phyloP scores from a whole-genome alignment of 352 stramenopile species.

The Phytopythium chamaehyphon region DNA sequence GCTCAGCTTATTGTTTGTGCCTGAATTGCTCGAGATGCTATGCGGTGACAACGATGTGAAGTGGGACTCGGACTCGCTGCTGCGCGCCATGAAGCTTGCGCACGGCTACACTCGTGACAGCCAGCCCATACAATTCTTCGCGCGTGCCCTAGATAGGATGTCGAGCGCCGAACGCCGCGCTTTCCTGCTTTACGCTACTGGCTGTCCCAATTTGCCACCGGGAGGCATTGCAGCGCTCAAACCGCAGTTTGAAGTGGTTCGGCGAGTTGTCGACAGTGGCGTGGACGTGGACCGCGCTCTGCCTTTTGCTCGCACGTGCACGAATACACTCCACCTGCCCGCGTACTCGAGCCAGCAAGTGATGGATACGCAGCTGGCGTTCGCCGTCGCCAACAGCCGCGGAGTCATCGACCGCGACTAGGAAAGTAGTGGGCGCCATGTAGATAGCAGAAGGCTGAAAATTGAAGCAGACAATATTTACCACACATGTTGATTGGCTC shows the following conservation, averaged over 20 bases:
- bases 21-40: constrained; percentile 59
- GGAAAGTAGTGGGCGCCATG: background rate
- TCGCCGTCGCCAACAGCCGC: constrained; percentile 75
- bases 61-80: constrained; percentile 62
- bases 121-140: constrained; percentile 59
- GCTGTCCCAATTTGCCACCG: constrained; percentile 74
- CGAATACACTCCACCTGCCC: constrained; percentile 81
- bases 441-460: too few species aligned
- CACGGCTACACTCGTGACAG: constrained; percentile 84
- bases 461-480: too few species aligned
- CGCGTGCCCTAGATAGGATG: constrained; percentile 73
- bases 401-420: constrained; percentile 87
- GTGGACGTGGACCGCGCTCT: constrained; percentile 70
- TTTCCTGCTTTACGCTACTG: constrained; percentile 80
- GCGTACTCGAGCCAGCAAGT: constrained; percentile 75
- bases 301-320: constrained; percentile 82
- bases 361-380: constrained; percentile 55
- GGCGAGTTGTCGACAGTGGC: constrained; percentile 59
- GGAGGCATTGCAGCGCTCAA: constrained; percentile 66
- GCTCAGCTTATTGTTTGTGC: constrained; percentile 62
- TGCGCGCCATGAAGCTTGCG: constrained; percentile 70
- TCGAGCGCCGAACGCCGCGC: constrained; percentile 43
- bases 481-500: too few species aligned
- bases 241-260: constrained; percentile 78
- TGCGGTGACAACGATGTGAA: constrained; percentile 72